Conservation (phyloP, 306 rosid species). For the Trichosanthes truncata region DNA sequence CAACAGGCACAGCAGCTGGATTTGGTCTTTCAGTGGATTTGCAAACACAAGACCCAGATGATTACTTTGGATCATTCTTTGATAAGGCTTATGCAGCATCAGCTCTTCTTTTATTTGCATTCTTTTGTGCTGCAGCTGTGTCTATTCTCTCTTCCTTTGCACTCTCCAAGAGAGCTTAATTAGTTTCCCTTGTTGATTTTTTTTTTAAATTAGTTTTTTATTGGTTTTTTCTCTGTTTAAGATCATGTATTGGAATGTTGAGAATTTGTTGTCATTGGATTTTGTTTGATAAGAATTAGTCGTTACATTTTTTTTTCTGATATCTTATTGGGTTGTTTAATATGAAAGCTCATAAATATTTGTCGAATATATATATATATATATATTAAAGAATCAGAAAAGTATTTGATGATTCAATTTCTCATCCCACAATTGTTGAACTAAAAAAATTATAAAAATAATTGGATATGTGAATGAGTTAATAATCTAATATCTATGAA, state of each 20-base stretch:
- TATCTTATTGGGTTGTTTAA: too few relatives aligned
- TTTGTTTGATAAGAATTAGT: neutral
- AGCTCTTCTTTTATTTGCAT: constrained; percentile 36
- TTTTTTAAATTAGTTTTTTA: neutral
- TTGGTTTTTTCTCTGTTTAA: neutral
- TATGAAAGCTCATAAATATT: neutral
- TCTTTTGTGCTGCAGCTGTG: constrained; percentile 33
- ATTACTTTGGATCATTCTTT: constrained; percentile 13
- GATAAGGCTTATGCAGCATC: constrained; percentile 42
- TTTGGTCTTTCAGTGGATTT: constrained; percentile 21
- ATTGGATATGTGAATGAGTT: too few relatives aligned
- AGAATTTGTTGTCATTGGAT: neutral
- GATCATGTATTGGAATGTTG: neutral
- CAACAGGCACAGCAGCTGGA: constrained; percentile 56
- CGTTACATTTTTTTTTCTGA: too few relatives aligned
- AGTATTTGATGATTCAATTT: too few relatives aligned
- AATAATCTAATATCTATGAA: too few relatives aligned
- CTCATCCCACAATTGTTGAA: too few relatives aligned
- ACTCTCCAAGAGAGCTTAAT: constrained; percentile 12
- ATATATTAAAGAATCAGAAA: too few relatives aligned
- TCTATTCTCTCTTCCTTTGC: constrained; percentile 43
- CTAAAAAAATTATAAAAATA: too few relatives aligned
- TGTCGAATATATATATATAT: too few relatives aligned
- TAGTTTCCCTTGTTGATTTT: neutral
- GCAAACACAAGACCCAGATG: neutral